Percentiles rank a stretch among this genome's conserved stretches.
Conservation (phyloP, 2,329 filamentous ascomycete genomes). For the Colletotrichum sublineola region DNA sequence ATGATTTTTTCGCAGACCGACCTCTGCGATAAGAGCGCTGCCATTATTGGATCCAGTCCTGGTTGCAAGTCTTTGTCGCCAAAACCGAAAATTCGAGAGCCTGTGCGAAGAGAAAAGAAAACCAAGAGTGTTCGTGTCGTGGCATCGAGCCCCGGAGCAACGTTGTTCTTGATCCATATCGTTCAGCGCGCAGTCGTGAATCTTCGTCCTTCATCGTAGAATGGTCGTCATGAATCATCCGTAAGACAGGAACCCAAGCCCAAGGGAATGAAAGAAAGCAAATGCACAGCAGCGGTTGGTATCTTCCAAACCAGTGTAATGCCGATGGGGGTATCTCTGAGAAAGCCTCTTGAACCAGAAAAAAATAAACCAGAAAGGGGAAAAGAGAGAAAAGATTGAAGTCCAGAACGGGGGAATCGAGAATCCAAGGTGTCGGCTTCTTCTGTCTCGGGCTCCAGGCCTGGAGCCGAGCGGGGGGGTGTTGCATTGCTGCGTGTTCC, state of each 20-base stretch:
- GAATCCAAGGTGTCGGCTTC: slow-evolving; percentile 55
- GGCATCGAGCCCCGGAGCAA: slow-evolving; percentile 51
- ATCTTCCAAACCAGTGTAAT: slow-evolving; percentile 46
- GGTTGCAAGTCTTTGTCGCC: slow-evolving; percentile 40
- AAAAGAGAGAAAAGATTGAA: slow-evolving; percentile 46
- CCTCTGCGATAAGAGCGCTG: slow-evolving; percentile 44
- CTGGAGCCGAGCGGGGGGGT: slow-evolving; percentile 58
- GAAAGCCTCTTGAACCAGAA: slow-evolving; percentile 59
- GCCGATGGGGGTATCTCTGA: slow-evolving; percentile 55
- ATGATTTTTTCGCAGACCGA: slow-evolving; percentile 51
- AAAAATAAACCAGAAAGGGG: slow-evolving; percentile 49
- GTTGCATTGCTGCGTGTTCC: slow-evolving; percentile 75
- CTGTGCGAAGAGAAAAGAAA: slow-evolving; percentile 39
- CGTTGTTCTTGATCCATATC: slow-evolving; percentile 48
- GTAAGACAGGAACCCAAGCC: slow-evolving; percentile 58
- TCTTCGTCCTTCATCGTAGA: slow-evolving; percentile 55
- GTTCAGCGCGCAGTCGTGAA: slow-evolving; percentile 48
- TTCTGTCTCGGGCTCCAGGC: slow-evolving; percentile 58
- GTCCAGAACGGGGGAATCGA: slow-evolving; percentile 54
- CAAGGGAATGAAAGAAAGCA: slow-evolving; percentile 56
- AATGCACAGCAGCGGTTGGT: slow-evolving; percentile 50
- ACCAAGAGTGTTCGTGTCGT: slow-evolving; percentile 44
- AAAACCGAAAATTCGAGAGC: slow-evolving; percentile 43
- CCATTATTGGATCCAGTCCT: slow-evolving; percentile 50
- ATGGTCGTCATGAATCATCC: slow-evolving; percentile 63